Evolutionary conservation across 2,329 filamentous ascomycete species (phyloP).

Genomic region (Monosporascus sp.): DNA sequence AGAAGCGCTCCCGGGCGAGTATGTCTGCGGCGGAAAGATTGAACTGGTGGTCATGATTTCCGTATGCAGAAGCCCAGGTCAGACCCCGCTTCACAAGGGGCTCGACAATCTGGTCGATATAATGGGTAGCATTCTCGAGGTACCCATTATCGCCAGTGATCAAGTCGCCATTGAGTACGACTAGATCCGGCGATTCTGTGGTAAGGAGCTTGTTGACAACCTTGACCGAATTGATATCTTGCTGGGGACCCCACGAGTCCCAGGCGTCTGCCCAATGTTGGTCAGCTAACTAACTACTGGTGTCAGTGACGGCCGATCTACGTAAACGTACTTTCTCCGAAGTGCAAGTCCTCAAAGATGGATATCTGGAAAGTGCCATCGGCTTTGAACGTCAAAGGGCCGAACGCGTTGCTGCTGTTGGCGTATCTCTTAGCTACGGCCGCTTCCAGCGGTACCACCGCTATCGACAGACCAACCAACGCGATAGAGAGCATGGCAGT

Average conservation of each 20-base stretch:
- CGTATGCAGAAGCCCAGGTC: constrained; percentile 63
- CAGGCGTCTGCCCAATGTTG: constrained; percentile 31
- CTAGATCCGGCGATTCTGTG: constrained; percentile 50
- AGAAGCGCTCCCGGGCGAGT: constrained; percentile 35
- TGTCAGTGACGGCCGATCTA: too few relatives aligned
- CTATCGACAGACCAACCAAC: constrained; percentile 5
- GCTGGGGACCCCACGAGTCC: constrained; percentile 39
- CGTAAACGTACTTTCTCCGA: constrained; percentile 54
- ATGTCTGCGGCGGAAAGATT: constrained; percentile 47
- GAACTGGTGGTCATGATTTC: constrained; percentile 61
- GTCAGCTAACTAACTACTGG: not conserved
- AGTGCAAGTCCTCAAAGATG: constrained; percentile 66
- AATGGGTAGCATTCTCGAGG: constrained; percentile 47
- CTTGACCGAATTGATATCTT: constrained; percentile 50
- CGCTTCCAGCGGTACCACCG: constrained; percentile 4
- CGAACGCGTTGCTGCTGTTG: constrained; percentile 11
- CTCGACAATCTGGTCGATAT: constrained; percentile 53
- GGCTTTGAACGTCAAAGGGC: constrained; percentile 29
- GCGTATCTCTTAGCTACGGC: constrained; percentile 13
- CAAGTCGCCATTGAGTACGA: constrained; percentile 66
- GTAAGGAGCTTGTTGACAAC: constrained; percentile 56
- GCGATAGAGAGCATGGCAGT: constrained; percentile 3
- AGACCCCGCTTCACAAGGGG: constrained; percentile 51
- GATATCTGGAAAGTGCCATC: constrained; percentile 47
- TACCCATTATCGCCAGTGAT: constrained; percentile 62